These are phyloP conservation scores for Diaporthe vaccinii DNA, from an alignment of 2,329 filamentous ascomycete genomes.

Conservation along the genomic window DNA sequence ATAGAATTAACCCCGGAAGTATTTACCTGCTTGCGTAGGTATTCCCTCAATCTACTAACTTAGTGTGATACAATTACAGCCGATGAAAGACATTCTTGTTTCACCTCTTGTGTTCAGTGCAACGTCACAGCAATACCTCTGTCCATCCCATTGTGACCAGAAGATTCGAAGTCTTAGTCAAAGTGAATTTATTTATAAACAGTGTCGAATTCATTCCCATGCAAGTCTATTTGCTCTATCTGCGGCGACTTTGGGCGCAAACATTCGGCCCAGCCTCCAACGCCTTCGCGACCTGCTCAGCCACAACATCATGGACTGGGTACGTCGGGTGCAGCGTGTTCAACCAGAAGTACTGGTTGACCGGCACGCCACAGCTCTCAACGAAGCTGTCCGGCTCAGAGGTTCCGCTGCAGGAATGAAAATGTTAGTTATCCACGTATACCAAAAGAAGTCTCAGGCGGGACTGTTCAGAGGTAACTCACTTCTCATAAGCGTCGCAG, in stretches of 20 bases:
- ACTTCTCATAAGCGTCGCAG: slow-evolving; percentile 68
- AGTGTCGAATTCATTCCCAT: background rate
- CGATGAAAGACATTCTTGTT: background rate
- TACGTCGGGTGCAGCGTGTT: slow-evolving; percentile 75
- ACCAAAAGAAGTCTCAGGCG: too few species aligned
- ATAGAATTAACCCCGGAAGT: too few species aligned
- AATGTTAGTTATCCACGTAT: slow-evolving; percentile 9
- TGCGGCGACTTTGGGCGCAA: slow-evolving; percentile 43
- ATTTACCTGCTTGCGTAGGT: too few species aligned
- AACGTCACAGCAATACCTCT: background rate
- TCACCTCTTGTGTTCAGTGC: background rate
- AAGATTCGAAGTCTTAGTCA: background rate
- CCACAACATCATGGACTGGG: slow-evolving; percentile 71
- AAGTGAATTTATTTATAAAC: background rate
- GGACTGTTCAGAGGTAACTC: slow-evolving; percentile 43
- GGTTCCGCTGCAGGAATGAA: slow-evolving; percentile 56
- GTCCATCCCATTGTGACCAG: background rate
- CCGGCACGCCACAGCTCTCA: slow-evolving; percentile 64
- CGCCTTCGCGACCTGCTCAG: slow-evolving; percentile 59
- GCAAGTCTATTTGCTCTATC: background rate
- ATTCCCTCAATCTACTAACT: background rate
- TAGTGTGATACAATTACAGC: background rate
- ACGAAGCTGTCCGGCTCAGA: slow-evolving; percentile 55
- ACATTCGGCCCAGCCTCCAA: slow-evolving; percentile 56
- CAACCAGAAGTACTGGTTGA: slow-evolving; percentile 76